Percentiles rank a stretch among this genome's conserved stretches.
These are phyloP conservation scores for Solanum virginianum DNA, from an alignment of 257 asterid genomes.

Conservation along the genomic window DNA sequence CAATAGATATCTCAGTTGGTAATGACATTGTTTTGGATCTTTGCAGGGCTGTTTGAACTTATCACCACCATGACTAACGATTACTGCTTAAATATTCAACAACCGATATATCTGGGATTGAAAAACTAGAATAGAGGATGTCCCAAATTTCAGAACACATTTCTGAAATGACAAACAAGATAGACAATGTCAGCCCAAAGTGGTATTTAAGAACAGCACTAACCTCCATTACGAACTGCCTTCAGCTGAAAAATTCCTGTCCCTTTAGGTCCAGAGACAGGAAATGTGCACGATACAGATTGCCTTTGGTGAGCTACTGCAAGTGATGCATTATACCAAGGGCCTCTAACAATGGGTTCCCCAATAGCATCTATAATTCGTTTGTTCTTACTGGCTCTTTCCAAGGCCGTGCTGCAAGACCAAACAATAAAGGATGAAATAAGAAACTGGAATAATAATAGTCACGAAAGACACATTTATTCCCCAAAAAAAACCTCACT, in stretches of 20 bases:
- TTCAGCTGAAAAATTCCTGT: conserved; percentile 80
- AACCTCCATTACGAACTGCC: conserved; percentile 89
- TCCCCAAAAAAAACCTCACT: background rate
- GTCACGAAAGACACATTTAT: background rate
- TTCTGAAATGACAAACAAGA: background rate
- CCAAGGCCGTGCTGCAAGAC: conserved; percentile 86
- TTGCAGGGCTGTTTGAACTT: background rate
- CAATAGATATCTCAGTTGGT: background rate
- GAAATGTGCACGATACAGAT: conserved; percentile 87
- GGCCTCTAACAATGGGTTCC: conserved; percentile 87
- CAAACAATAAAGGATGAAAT: background rate
- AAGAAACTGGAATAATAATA: background rate
- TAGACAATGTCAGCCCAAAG: background rate
- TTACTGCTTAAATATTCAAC: background rate
- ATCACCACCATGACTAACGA: background rate
- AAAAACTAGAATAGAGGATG: background rate
- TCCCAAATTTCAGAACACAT: background rate
- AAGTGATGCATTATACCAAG: conserved; percentile 97
- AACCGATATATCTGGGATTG: background rate
- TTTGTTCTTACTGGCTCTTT: conserved; percentile 67
- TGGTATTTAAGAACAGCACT: background rate
- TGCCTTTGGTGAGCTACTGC: conserved; percentile 85
- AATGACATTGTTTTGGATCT: background rate
- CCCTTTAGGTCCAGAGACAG: conserved; percentile 94
- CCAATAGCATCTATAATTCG: conserved; percentile 67